Evolutionary conservation across 2,329 filamentous ascomycete genomes (phyloP), one percentile per base, ranked within the genome.

Genomic region (Stemphylium lycopersici): DNA sequence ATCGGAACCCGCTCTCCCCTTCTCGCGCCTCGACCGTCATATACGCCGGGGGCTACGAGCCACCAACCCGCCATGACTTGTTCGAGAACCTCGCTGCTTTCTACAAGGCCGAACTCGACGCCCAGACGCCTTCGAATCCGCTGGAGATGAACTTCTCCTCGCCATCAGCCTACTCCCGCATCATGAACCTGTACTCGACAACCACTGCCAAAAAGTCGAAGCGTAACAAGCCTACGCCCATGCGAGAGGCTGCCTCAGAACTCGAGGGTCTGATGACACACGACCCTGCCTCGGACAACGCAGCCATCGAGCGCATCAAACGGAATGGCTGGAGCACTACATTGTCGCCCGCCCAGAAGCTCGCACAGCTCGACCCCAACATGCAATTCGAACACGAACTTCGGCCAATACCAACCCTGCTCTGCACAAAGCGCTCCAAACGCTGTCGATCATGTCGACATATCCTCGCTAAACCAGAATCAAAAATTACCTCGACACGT

Each of bases 391-490:
- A 85, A 1, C 83, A 88, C 48, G 86, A 93, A 16, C 84, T 98
- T 4, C 88, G 91, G 24, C 95, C 95, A 0, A 83, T 93, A 12
- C 88, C 93, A 0, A 89, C 90, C 13, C 83, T 96, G 2, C 85
- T 99, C 12, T 88, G 91, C 52, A 96, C 93, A 0, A 97, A 97
- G 72, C 89, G 93, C 33, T 92, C 91, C 16, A 98, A 97, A 78
- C 90, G 95, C 40, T 99, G 95, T 76, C 89, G 91, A 45, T 84
- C 88, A 10, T 99, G 95, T 77, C 89, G 95, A 11, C 93, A 98
- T 78, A 97, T 98, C 71, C 89, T 99, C 65, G 90, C 91, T 57
- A 96, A 96, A 73, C 95, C 93, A 12, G 95, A 99, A 76, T 85
- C 88, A 55, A 99, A 98, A 76, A 88, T 96, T 29, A 86, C 87